These are phyloP conservation scores for Casaregolazyma suthepensis DNA, from an alignment of 1,139 yeast genomes.

Conservation along the genomic window DNA sequence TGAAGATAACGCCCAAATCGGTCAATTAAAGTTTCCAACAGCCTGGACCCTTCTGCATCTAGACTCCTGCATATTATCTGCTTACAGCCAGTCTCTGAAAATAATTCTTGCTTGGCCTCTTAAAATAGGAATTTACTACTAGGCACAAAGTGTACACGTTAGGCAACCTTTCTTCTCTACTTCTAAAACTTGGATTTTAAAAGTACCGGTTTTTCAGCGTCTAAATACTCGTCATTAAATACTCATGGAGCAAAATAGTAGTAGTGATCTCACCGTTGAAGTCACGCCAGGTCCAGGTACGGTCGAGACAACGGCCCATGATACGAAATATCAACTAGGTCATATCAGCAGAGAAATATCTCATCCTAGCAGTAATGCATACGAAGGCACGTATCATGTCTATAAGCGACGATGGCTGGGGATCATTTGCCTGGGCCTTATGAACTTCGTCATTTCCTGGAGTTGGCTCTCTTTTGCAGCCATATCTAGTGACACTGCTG, in stretches of 20 bases:
- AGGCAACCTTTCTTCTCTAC: neutral
- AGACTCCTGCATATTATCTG: neutral
- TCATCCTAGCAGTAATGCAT: neutral
- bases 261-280: neutral
- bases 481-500: constrained; percentile 25
- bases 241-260: neutral
- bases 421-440: constrained; percentile 26
- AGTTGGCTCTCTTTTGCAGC: constrained; percentile 35
- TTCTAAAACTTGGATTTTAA: too few species aligned
- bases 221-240: neutral
- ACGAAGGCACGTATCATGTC: constrained; percentile 17
- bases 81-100: neutral
- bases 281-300: too few species aligned
- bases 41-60: neutral
- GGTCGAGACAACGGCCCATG: neutral
- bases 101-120: neutral
- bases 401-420: constrained; percentile 35
- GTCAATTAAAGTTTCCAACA: neutral
- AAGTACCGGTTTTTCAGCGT: neutral
- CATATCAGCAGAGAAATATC: neutral
- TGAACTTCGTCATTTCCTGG: constrained; percentile 33
- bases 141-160: neutral
- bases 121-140: neutral
- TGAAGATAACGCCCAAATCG: neutral
- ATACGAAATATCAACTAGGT: neutral